Evolutionary conservation across 208 protist species (phyloP), one percentile per base, ranked within the genome.

Genomic region (Leishmania mexicana): DNA sequence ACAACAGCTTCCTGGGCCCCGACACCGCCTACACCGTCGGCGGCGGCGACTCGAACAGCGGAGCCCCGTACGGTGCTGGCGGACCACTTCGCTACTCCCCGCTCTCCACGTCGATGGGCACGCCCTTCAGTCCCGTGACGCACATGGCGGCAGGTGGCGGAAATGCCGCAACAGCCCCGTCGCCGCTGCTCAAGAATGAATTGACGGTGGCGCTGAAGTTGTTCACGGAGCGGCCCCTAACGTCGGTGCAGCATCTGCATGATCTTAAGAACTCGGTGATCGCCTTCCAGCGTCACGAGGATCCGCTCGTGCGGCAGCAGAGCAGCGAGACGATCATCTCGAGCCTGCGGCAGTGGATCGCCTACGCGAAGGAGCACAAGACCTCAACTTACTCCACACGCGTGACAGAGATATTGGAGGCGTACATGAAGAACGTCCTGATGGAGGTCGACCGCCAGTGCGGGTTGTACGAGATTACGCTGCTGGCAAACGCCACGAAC

Each of bases 341-440:
- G 31, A 87, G 87, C 24, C 87, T 98, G 24, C 86, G 70, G 65
- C 80, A 87, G 68, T 97, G 94, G 93, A 90, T 93, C 42, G 86
- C 79, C 42, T 96, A 93, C 78, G 90, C 94, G n/a, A 91, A 90
- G 79, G 86, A 95, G 72, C 87, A 96, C 81, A 92, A 92, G 73
- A 96, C 92, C 15, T 94, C 93, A 8, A 94, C 89, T 68, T 97
- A 96, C 83, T 96, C 90, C 13, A 95, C 89, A 6, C 87, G 90
- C 40, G 94, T 98, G n/a, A 96, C 86, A 31, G 93, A 96, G 51
- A 91, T 98, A 28, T 74, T 98, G 42, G 93, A 98, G 79, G 73
- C 90, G 57, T 98, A 96, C 78, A 82, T 98, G 67, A 96, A 94
- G 85, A 90, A 96, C 78, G 90, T 87, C 4, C 81, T 95, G 75